Conservation (phyloP, 495 filamentous ascomycete genomes). For the Endocarpon pusillum region DNA sequence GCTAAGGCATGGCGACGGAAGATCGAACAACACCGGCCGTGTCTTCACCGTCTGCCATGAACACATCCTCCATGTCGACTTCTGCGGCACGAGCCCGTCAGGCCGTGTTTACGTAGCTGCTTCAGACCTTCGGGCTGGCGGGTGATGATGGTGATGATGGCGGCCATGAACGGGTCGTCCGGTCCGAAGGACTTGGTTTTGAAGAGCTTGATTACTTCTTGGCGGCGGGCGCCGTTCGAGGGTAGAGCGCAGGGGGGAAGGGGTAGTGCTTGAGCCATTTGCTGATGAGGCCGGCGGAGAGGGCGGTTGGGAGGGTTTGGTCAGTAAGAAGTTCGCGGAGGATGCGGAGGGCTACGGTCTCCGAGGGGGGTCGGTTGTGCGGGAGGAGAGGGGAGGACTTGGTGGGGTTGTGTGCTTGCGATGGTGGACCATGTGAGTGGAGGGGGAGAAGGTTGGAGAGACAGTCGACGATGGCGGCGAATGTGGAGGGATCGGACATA, state of each 20-base stretch:
- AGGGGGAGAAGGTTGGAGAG: conserved; percentile 31
- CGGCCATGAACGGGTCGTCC: conserved; percentile 28
- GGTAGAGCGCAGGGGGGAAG: conserved; percentile 23
- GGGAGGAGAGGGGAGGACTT: conserved; percentile 26
- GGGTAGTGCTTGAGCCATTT: conserved; percentile 34
- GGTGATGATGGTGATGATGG: conserved; percentile 22
- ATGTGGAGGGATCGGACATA: conserved; percentile 23
- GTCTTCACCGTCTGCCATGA: conserved; percentile 33
- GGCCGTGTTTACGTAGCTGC: conserved; percentile 26
- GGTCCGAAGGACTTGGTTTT: conserved; percentile 28
- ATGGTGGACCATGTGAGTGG: conserved; percentile 8
- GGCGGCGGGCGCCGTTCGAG: conserved; percentile 18
- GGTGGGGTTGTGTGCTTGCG: conserved; percentile 12
- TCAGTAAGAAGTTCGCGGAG: conserved; percentile 23
- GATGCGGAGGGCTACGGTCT: conserved; percentile 25
- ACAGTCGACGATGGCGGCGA: conserved; percentile 27
- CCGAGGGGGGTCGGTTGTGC: conserved; percentile 26
- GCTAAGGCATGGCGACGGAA: too few relatives aligned
- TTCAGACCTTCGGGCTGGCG: conserved; percentile 19
- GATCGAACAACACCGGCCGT: conserved; percentile 24
- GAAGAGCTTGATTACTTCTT: conserved; percentile 27
- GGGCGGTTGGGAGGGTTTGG: conserved; percentile 20
- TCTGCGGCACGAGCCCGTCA: conserved; percentile 30
- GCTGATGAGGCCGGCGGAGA: conserved; percentile 28
- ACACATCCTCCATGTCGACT: conserved; percentile 29